These are phyloP conservation scores for Rubus idaeus DNA, from an alignment of 306 rosid genomes.

Conservation along the genomic window DNA sequence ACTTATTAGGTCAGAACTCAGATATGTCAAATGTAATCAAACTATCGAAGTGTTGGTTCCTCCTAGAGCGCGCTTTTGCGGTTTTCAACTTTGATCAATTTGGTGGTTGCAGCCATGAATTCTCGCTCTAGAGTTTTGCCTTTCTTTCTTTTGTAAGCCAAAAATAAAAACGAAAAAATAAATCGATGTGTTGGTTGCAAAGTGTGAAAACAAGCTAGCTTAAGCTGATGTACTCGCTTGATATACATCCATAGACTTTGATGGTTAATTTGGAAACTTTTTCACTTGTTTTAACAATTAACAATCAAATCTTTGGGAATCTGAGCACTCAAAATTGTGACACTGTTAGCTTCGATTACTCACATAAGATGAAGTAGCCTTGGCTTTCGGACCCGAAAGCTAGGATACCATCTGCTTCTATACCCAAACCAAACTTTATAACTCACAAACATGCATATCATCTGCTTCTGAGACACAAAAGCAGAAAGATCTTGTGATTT, in stretches of 20 bases:
- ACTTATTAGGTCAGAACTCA: neutral
- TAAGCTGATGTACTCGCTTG: neutral
- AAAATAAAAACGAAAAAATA: too few species aligned
- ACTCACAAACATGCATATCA: constrained; percentile 6
- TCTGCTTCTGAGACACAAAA: constrained; percentile 20
- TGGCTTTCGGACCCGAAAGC: neutral
- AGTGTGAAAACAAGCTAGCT: neutral
- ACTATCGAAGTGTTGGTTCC: neutral
- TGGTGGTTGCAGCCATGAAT: too few species aligned
- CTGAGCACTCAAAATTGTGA: neutral
- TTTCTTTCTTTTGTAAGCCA: too few species aligned
- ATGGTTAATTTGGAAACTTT: neutral
- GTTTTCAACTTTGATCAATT: too few species aligned
- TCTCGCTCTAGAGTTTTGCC: too few species aligned
- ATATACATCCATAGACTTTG: neutral
- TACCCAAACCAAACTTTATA: constrained; percentile 4
- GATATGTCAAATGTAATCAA: neutral
- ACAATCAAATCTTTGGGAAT: neutral
- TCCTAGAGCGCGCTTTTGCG: too few species aligned
- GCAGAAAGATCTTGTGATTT: constrained; percentile 36
- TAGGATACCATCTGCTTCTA: constrained; percentile 8
- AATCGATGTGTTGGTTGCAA: neutral
- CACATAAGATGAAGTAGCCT: neutral
- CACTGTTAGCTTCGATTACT: neutral
- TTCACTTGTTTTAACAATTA: neutral